Conservation (phyloP, 768 basidiomycete genomes). For the Calvatia gigantea region DNA sequence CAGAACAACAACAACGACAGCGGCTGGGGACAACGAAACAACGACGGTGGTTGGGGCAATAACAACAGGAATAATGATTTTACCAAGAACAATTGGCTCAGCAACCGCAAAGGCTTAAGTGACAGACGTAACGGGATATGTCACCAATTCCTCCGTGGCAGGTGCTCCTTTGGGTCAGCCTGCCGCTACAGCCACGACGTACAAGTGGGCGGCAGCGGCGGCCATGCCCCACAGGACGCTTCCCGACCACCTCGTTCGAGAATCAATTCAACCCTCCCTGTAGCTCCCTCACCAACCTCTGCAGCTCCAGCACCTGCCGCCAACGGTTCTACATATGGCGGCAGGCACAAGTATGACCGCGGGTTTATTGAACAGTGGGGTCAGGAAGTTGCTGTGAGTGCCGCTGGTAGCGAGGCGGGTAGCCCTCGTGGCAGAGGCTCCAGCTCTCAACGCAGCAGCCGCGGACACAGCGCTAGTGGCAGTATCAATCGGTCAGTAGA, state of each 20-base stretch:
- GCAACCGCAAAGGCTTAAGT: neutral
- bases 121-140: neutral
- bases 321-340: neutral
- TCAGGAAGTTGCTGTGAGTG: constrained; percentile 4
- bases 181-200: constrained; percentile 24
- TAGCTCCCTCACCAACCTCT: neutral
- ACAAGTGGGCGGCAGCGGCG: constrained; percentile 1
- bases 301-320: neutral
- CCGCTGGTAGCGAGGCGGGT: neutral
- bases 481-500: constrained; percentile 13
- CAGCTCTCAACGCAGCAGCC: neutral
- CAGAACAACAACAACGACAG: neutral
- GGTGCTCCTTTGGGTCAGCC: constrained; percentile 14
- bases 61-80: neutral
- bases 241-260: neutral
- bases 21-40: constrained; percentile 13
- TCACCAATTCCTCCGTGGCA: constrained; percentile 7
- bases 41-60: constrained; percentile 5
- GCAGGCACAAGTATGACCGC: neutral
- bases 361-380: constrained; percentile 4
- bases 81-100: neutral
- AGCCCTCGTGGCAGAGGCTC: neutral
- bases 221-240: constrained; percentile 6
- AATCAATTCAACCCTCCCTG: neutral
- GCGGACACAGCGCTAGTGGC: neutral